Base-by-base conservation (phyloP, 805 yeast genomes). In the Pichia pseudocactophila region DNA sequence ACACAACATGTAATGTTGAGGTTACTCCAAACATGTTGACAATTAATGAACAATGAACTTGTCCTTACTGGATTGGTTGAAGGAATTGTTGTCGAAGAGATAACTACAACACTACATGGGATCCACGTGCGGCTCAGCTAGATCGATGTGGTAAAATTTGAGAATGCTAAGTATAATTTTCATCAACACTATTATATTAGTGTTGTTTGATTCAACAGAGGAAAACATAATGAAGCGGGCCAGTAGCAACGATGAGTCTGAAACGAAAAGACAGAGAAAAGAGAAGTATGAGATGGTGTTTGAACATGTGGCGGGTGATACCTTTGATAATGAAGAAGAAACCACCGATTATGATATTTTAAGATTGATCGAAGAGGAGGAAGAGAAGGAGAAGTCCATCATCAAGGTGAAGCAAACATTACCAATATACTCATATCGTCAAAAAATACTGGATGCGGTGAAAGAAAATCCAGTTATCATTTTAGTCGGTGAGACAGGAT, bases 401-500 rank as follows among this genome's bases (percentile, higher is more conserved):
- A 69, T 65, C 7, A 73, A 75, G 20, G 74, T 77, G 1, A 62
- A 90, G 39, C 72, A 70, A 51, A 75, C 84, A 0, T 66, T 88
- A 15, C 97, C 97, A 0, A 95, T 88, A 1, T 87, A 69, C 52
- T 63, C 70, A 40, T 81, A 74, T 52, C 65, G 89, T 36, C 65
- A 71, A 2, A 70, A 75, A 28, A 69, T 89, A 15, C 59, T 89
- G 26, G 65, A 69, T 0, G 79, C 85, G 0, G 71, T 89, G 9
- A 57, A 61, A 19, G 64, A 71, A 22, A 71, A 82, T 51, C 95
- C 85, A 55, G 87, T 89, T 0, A 64, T 80, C n/a, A 73, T 90
- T 5, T 75, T 90, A 8, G 83, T 88, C 44, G 97, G 97, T 46
- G 97, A 90, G 58, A 90, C 98, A 0, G 98, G 97, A 36, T 88